Base-by-base conservation (phyloP, 148 eudicot genomes). In the Agrostemma githago region DNA sequence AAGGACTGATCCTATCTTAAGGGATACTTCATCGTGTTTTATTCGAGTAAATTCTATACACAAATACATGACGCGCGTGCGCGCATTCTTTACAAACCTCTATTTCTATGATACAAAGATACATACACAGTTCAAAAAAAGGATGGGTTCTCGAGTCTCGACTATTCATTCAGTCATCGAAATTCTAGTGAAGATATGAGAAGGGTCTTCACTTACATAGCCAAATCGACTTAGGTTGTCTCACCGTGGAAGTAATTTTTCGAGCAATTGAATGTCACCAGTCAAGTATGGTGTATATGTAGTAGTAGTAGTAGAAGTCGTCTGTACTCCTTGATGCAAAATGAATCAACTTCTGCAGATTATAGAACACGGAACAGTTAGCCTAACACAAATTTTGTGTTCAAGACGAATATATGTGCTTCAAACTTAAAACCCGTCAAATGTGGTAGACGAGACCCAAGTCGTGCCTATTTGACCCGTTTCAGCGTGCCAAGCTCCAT, bases 1-100 rank as follows among this genome's bases (percentile, higher is more conserved):
- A 71, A 72, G 66, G 71, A 71, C 8, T 76, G 71, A 75, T 19
- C 4, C 57, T 76, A 59, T 68, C 51, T 43, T 2, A 43, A 42
- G 26, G 41, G 46, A 76, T 60, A 34, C 8, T 43, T 39, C 15
- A 38, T 66, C 53, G 64, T 26, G 34, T 58, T 65, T 80, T 80
- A 71, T 80, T 76, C 69, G 43, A 63, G 72, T 76, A 66, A 58
- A 26, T 26, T 57, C 62, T 80, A 80, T 80, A 80, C 79, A 80
- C 8, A 72, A 51, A 80, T 80, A 80, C 79, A 80, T 6, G 76
- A 26, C 34, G 34, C 1, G 34, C 34, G 34, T 26, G 34, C 34
- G 68, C 19, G 21, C 72, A 43, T 59, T 60, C 83, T 79, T 75
- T 75, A 79, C 72, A 76, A 53, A 40, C 77, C 74, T 34, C 54